phyloP scores from a whole-genome alignment of 441 rosid genomes.

The Mallotus repandus region DNA sequence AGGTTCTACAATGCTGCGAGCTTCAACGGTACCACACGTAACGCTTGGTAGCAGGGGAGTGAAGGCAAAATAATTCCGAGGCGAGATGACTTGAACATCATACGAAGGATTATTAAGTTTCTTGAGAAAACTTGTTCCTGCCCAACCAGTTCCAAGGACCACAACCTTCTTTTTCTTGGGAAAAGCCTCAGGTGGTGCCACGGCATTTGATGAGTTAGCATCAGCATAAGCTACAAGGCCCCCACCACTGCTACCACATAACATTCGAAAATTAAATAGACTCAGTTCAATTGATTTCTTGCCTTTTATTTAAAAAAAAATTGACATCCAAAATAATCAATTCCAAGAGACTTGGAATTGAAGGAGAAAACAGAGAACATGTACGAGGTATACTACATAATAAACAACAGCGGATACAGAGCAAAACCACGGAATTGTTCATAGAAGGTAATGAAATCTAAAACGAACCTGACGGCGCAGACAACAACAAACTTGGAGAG shows the following conservation, averaged over 20 bases:
- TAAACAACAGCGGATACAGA: no score
- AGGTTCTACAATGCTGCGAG: conserved; percentile 80
- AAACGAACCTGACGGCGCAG: conserved; percentile 70
- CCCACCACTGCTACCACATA: conserved; percentile 63
- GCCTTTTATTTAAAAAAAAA: no score
- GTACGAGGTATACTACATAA: no score
- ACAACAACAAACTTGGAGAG: conserved; percentile 64
- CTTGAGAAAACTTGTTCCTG: conserved; percentile 88
- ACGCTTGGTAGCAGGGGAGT: conserved; percentile 95
- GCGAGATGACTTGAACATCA: conserved; percentile 87
- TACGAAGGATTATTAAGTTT: conserved; percentile 56
- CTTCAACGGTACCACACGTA: conserved; percentile 93
- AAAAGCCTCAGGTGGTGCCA: conserved; percentile 38
- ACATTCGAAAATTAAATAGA: neutral
- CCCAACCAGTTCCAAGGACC: conserved; percentile 98
- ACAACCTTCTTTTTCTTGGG: conserved; percentile 76
- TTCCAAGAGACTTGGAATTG: no score
- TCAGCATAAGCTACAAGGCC: conserved; percentile 76
- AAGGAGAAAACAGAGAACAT: neutral
- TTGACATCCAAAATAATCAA: no score
- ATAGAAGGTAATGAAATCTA: neutral
- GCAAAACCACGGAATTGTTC: neutral
- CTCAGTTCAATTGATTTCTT: no score
- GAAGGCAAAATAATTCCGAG: conserved; percentile 95
- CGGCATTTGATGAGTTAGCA: conserved; percentile 42